Conservation (phyloP, 495 filamentous ascomycete species). For the Amphirosellinia nigrospora region DNA sequence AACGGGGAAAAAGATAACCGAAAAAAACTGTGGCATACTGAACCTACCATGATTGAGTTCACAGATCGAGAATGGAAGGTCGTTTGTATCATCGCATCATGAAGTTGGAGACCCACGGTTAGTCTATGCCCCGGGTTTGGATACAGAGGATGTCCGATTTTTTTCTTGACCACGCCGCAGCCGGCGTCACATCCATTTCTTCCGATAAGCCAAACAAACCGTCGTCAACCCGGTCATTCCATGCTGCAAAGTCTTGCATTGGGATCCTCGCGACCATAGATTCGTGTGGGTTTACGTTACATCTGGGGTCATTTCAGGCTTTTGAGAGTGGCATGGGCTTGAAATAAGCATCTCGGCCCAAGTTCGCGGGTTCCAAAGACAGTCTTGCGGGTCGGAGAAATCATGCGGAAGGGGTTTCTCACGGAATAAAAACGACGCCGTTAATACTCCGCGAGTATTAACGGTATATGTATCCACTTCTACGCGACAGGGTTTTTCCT, state of each 20-base stretch:
- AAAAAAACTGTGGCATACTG: background rate
- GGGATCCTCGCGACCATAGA: background rate
- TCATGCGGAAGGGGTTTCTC: background rate
- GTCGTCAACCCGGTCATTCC: background rate
- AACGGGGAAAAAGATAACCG: background rate
- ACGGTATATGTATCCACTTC: too few relatives aligned
- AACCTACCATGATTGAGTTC: background rate
- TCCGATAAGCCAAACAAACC: background rate
- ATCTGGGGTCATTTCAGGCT: background rate
- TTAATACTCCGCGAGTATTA: too few relatives aligned
- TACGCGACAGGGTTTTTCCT: too few relatives aligned
- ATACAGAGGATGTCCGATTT: background rate
- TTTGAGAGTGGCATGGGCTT: background rate
- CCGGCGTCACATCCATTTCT: background rate
- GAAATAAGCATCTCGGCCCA: background rate
- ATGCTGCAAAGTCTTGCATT: background rate
- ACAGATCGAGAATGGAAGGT: background rate
- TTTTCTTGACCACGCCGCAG: background rate
- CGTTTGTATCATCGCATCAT: background rate
- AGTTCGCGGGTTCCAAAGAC: background rate
- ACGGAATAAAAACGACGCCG: too few relatives aligned
- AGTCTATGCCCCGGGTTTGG: background rate
- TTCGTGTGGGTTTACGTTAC: background rate
- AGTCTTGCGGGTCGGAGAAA: background rate
- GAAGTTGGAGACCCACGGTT: background rate